Evolutionary conservation across 2,329 filamentous ascomycete genomes (phyloP).

Genomic region (Cryphonectria carpinicola): DNA sequence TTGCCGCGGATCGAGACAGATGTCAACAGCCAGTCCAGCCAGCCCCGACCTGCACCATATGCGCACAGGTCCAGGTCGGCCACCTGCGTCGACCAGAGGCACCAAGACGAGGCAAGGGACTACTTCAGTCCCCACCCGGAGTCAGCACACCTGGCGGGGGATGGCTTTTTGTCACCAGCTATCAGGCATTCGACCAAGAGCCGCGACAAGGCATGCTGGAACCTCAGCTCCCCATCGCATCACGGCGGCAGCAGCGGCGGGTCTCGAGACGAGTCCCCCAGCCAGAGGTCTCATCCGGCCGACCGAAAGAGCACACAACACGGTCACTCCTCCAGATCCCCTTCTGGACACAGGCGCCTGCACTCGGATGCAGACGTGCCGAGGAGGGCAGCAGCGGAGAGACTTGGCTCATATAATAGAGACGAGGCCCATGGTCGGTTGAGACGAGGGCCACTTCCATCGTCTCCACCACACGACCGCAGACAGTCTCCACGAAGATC

Average conservation of each 20-base stretch:
- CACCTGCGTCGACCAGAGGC: slow-evolving; percentile 33
- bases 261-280: slow-evolving; percentile 22
- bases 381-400: slow-evolving; percentile 26
- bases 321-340: slow-evolving; percentile 22
- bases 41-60: slow-evolving; percentile 37
- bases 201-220: slow-evolving; percentile 49
- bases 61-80: slow-evolving; percentile 41
- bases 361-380: slow-evolving; percentile 34
- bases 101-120: slow-evolving; percentile 36
- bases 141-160: slow-evolving; percentile 36
- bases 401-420: slow-evolving; percentile 26
- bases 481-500: slow-evolving; percentile 36
- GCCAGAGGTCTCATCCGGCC: slow-evolving; percentile 23
- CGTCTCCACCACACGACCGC: slow-evolving; percentile 31
- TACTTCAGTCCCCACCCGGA: slow-evolving; percentile 37
- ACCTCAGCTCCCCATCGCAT: slow-evolving; percentile 32
- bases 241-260: slow-evolving; percentile 6
- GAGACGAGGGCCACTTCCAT: slow-evolving; percentile 20
- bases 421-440: slow-evolving; percentile 27
- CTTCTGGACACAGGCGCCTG: slow-evolving; percentile 39
- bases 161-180: slow-evolving; percentile 47
- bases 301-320: slow-evolving; percentile 28
- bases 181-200: slow-evolving; percentile 46
- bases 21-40: slow-evolving; percentile 34
- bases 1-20: slow-evolving; percentile 52